Evolutionary conservation across 495 filamentous ascomycete genomes (phyloP), one percentile per base, ranked within the genome.

Genomic region (Alectoria sarmentosa): DNA sequence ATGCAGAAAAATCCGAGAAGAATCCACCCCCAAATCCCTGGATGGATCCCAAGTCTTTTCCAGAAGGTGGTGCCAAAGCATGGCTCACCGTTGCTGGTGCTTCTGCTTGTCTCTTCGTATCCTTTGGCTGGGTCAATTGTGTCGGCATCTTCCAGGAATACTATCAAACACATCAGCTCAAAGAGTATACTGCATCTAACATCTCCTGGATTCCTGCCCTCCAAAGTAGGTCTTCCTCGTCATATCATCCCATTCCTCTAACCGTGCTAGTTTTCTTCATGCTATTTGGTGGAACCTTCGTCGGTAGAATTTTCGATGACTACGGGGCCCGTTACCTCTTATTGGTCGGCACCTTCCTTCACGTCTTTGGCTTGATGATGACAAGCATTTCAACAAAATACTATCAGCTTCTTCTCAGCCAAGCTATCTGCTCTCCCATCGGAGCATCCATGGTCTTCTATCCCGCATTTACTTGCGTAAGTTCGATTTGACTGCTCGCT

Each of bases 81-180:
- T 78, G 75, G 75, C 67, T 76, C 2, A 71, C 72, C 17, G 70
- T 71, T 13, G 65, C 69, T 17, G 76, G 75, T 4, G 60, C 67
- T 26, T 63, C 71, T 42, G 71, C 67, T 19, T 61, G 69, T 13
- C 71, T 75, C 15, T 77, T 78, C 26, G 61, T 60, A 2, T 59
- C 62, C 15, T 69, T 86, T 4, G 87, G 87, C 14, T 86, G 85
- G 71, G 63, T 83, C 54, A 88, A 88, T 73, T 78, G 84, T 0
- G 86, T 88, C 60, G 86, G 86, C 13, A 70, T 84, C 19, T 89
- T 88, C 66, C 73, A 86, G 66, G 75, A 81, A 23, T 87, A 88
- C 74, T 89, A 88, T 70, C 60, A 76, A n/a, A 66, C 67, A 3
- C 69, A 80, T 49, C 78, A 82, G 52, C 78, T 90, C 3, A 64